Percentiles rank a stretch among this genome's conserved stretches.
Conservation (phyloP, 164 flowering plant genomes). For the Aristolochia californica region DNA sequence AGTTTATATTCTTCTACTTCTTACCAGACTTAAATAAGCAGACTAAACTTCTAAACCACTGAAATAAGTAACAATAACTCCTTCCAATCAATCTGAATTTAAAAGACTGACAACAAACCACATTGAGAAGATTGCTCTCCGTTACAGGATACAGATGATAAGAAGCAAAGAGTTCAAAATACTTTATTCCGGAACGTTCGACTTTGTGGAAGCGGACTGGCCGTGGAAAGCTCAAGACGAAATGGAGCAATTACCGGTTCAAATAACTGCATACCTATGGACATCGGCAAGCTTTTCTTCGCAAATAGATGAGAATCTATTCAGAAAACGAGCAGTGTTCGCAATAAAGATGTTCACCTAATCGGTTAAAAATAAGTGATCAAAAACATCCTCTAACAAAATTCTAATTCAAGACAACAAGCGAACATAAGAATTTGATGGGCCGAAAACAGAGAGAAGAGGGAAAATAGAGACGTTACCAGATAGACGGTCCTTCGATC, state of each 20-base stretch:
- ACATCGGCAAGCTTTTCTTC: constrained; percentile 12
- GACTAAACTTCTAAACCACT: too few species aligned
- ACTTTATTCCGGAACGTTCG: background rate
- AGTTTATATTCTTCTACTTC: too few species aligned
- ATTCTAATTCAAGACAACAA: background rate
- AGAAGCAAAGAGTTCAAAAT: too few species aligned
- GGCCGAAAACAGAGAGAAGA: background rate
- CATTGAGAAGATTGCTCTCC: too few species aligned
- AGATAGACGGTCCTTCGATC: constrained; percentile 18
- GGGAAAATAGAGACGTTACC: constrained; percentile 3
- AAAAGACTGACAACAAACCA: too few species aligned
- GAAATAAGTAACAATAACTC: too few species aligned
- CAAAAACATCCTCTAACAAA: background rate
- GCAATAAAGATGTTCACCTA: constrained; percentile 16
- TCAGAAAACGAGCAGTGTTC: constrained; percentile 15
- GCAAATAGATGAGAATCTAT: constrained; percentile 11
- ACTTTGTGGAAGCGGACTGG: background rate
- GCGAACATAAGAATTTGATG: background rate
- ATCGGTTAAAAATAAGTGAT: background rate
- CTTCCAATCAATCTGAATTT: too few species aligned
- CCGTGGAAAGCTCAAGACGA: background rate
- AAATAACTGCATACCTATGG: constrained; percentile 9
- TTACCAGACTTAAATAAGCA: too few species aligned
- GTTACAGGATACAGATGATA: too few species aligned
- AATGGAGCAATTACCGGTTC: background rate